Percentiles rank a stretch among this genome's conserved stretches.
These are phyloP conservation scores for Notholithocarpus densiflorus DNA, from an alignment of 306 rosid species.

Conservation along the genomic window DNA sequence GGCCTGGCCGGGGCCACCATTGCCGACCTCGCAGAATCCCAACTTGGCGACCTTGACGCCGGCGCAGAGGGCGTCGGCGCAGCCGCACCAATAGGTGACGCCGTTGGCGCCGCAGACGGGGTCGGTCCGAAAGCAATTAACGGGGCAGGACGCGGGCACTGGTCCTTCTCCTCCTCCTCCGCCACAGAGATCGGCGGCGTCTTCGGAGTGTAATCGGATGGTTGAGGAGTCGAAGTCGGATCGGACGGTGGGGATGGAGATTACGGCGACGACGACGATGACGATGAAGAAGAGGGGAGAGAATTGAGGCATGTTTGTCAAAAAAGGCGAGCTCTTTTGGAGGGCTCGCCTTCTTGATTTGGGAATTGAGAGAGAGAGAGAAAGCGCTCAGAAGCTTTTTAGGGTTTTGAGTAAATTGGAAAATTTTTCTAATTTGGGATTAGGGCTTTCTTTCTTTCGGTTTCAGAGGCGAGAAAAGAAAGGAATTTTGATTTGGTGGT, in stretches of 20 bases:
- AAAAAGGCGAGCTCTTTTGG: conserved; percentile 31
- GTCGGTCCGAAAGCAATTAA: conserved; percentile 70
- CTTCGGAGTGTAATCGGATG: conserved; percentile 44
- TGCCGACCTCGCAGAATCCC: too few relatives aligned
- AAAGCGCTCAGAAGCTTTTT: too few relatives aligned
- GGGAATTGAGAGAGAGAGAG: not conserved
- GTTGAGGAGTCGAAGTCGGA: conserved; percentile 25
- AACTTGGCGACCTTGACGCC: too few relatives aligned
- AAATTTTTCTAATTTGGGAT: too few relatives aligned
- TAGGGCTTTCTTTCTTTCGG: too few relatives aligned
- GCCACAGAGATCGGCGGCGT: conserved; percentile 36
- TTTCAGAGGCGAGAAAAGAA: too few relatives aligned
- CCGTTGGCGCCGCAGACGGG: conserved; percentile 87
- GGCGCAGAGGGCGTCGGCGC: too few relatives aligned
- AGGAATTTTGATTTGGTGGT: too few relatives aligned
- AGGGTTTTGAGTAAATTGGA: too few relatives aligned
- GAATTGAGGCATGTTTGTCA: conserved; percentile 19
- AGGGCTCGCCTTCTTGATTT: conserved; percentile 21
- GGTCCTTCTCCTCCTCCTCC: not conserved
- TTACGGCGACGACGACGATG: conserved; percentile 13
- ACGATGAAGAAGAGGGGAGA: conserved; percentile 5
- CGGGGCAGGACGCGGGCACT: conserved; percentile 51
- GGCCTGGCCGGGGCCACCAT: too few relatives aligned
- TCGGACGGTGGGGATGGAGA: conserved; percentile 28
- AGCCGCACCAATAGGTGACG: not conserved